Conservation (phyloP, 371 early-diverging fungal genomes). For the Neoconidiobolus thromboides region DNA sequence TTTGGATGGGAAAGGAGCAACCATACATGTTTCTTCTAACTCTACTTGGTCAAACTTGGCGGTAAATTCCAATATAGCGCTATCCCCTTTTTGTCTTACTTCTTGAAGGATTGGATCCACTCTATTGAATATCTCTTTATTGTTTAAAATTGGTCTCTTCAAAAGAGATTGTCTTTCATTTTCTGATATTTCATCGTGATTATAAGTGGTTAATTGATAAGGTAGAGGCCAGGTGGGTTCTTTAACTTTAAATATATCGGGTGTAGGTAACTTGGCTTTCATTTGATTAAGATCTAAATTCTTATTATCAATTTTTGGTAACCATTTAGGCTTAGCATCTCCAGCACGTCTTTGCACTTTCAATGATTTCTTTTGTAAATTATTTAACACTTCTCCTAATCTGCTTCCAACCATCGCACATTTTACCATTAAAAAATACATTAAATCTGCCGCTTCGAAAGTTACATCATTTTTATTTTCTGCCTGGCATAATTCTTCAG, state of each 20-base stretch:
- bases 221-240: slow-evolving; percentile 3
- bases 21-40: slow-evolving; percentile 41
- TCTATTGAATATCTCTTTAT: slow-evolving; percentile 58
- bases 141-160: slow-evolving; percentile 79
- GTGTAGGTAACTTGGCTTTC: slow-evolving; percentile 12
- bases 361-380: slow-evolving; percentile 59
- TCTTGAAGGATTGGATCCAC: slow-evolving; percentile 81
- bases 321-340: slow-evolving; percentile 71
- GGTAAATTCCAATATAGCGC: slow-evolving; percentile 64
- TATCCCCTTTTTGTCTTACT: slow-evolving; percentile 70
- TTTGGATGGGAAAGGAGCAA: slow-evolving; percentile 65
- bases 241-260: slow-evolving; percentile 10
- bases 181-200: slow-evolving; percentile 18
- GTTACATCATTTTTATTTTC: slow-evolving; percentile 54
- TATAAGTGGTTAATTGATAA: slow-evolving; percentile 43
- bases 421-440: slow-evolving; percentile 86
- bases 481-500: slow-evolving; percentile 80
- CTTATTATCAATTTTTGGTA: slow-evolving; percentile 5
- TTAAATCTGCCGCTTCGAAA: slow-evolving; percentile 89
- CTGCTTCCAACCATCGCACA: slow-evolving; percentile 64
- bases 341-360: slow-evolving; percentile 86
- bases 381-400: slow-evolving; percentile 67
- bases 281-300: neutral
- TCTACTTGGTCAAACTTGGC: slow-evolving; percentile 78
- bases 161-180: slow-evolving; percentile 39